These are phyloP conservation scores for Sindora glabra DNA, from an alignment of 306 rosid genomes.

Conservation along the genomic window DNA sequence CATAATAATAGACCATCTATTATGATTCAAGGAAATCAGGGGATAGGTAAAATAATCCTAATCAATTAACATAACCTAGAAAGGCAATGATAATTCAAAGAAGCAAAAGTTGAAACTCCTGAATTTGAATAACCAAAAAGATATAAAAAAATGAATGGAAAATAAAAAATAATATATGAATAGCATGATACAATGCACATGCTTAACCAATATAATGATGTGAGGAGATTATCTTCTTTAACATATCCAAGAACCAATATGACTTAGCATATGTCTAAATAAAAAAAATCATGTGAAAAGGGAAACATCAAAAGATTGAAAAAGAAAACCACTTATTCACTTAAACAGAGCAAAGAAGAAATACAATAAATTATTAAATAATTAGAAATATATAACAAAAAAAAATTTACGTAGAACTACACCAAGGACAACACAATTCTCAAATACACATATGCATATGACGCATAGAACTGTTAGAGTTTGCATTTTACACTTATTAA, in stretches of 20 bases:
- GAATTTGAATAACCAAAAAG: no score
- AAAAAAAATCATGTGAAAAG: not conserved
- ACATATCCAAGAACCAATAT: constrained; percentile 1
- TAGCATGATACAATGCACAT: not conserved
- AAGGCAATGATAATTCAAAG: no score
- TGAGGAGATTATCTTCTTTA: not conserved
- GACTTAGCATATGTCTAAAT: constrained; percentile 2
- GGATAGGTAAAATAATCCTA: no score
- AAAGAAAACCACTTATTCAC: not conserved
- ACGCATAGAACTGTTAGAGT: no score
- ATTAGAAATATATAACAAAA: not conserved
- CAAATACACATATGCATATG: not conserved
- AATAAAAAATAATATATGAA: no score
- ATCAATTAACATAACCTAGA: no score
- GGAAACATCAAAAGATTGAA: not conserved
- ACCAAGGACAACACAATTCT: not conserved
- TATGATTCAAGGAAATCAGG: no score
- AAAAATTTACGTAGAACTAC: not conserved
- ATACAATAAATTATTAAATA: not conserved
- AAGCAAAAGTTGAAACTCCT: no score
- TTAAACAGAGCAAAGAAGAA: not conserved
- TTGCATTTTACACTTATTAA: no score
- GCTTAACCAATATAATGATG: constrained; percentile 4
- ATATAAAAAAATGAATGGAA: no score
- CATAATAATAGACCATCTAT: no score